A percentile compares a stretch with the other conserved stretches of the same genome.
phyloP scores from a whole-genome alignment of 345 rosid species.

The Moricandia arvensis region DNA sequence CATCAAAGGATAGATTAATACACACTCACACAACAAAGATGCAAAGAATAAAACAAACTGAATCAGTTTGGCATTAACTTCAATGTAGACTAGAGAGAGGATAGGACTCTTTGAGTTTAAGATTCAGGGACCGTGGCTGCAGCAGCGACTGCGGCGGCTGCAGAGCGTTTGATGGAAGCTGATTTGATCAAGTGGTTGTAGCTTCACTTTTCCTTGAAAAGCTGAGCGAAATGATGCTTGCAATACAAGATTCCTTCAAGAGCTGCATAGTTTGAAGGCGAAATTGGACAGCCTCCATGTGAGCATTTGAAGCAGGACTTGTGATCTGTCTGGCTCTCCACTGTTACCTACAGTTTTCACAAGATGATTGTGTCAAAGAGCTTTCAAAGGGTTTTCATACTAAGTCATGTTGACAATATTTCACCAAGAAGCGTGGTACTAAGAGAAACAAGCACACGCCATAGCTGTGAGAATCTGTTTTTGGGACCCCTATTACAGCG shows the following conservation, averaged over 20 bases:
- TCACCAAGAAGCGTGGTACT: too few species aligned
- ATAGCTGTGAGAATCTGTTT: too few species aligned
- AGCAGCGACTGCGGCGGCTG: conserved; percentile 57
- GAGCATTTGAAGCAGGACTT: conserved; percentile 88
- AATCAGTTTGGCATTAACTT: conserved; percentile 27
- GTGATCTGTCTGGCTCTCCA: conserved; percentile 86
- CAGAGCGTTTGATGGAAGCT: conserved; percentile 78
- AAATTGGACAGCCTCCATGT: conserved; percentile 70
- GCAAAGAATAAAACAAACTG: conserved; percentile 1
- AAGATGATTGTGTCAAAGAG: neutral
- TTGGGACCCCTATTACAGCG: too few species aligned
- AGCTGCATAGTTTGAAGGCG: conserved; percentile 74
- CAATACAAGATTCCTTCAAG: conserved; percentile 80
- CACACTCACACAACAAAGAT: conserved; percentile 31
- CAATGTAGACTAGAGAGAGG: conserved; percentile 22
- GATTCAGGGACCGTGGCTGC: conserved; percentile 40
- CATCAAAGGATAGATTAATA: conserved; percentile 18
- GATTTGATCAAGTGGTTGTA: conserved; percentile 92
- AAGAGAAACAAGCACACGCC: too few species aligned
- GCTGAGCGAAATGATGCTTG: conserved; percentile 84
- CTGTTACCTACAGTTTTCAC: conserved; percentile 50
- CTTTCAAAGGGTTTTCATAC: neutral
- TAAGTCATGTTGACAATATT: neutral
- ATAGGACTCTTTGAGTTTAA: conserved; percentile 26
- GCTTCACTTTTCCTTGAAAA: conserved; percentile 94